A percentile compares a stretch with the other conserved stretches of the same genome.
These are phyloP conservation scores for Clavariopsis aquatica DNA, from an alignment of 495 filamentous ascomycete genomes.

Conservation along the genomic window DNA sequence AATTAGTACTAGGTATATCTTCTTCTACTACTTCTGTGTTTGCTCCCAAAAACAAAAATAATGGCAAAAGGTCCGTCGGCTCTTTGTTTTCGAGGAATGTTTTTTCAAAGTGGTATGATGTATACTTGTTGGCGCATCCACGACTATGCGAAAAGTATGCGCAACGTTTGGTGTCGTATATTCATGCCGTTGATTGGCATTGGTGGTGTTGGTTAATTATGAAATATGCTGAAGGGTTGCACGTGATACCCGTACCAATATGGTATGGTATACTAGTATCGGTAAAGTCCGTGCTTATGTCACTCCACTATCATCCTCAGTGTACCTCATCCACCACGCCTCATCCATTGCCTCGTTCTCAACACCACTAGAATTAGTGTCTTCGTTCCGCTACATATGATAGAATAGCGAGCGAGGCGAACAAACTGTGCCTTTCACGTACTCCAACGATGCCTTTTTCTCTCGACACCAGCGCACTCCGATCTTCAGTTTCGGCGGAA, in stretches of 20 bases:
- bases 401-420: not conserved
- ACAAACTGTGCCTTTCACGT: not conserved
- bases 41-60: no score
- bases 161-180: no score
- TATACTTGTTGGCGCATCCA: no score
- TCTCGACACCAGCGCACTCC: not conserved
- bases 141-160: no score
- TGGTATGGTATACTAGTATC: no score
- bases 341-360: not conserved
- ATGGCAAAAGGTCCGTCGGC: no score
- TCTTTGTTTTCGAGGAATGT: not conserved
- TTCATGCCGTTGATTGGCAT: not conserved
- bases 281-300: not conserved
- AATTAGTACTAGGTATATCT: no score
- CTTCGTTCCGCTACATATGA: not conserved
- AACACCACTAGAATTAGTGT: not conserved
- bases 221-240: not conserved
- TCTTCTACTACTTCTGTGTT: no score
- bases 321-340: not conserved
- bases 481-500: slow-evolving; percentile 1
- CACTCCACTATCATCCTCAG: not conserved
- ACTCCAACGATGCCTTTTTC: not conserved
- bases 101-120: not conserved
- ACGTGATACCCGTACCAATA: no score
- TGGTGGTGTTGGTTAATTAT: not conserved